Evolutionary conservation across 2,329 filamentous ascomycete species (phyloP).

Genomic region (Clarireedia homoeocarpa): DNA sequence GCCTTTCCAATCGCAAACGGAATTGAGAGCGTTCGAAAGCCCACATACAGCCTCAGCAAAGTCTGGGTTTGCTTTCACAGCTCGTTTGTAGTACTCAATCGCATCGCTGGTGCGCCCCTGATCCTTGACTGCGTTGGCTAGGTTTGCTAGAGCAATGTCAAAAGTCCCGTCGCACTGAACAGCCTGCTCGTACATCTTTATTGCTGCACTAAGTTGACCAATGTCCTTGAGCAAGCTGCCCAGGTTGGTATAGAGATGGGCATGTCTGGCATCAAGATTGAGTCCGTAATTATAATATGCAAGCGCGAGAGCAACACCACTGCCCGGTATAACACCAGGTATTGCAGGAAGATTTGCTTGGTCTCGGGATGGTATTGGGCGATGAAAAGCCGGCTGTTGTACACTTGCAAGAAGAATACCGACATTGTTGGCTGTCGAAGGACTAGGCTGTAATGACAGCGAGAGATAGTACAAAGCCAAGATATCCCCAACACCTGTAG

Average conservation of each 20-base stretch:
- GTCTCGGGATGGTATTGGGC: slow-evolving; percentile 26
- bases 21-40: slow-evolving; percentile 88
- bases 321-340: slow-evolving; percentile 76
- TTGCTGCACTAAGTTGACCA: slow-evolving; percentile 82
- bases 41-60: slow-evolving; percentile 97
- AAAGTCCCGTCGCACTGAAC: slow-evolving; percentile 90
- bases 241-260: slow-evolving; percentile 93
- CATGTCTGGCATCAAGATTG: slow-evolving; percentile 77
- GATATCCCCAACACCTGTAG: slow-evolving; percentile 81
- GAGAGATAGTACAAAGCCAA: slow-evolving; percentile 93
- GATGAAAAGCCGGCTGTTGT: slow-evolving; percentile 54
- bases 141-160: slow-evolving; percentile 91
- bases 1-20: slow-evolving; percentile 89
- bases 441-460: slow-evolving; percentile 86
- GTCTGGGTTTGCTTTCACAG: slow-evolving; percentile 84
- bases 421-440: slow-evolving; percentile 96
- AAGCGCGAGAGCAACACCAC: slow-evolving; percentile 78
- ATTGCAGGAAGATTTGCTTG: slow-evolving; percentile 40
- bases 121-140: slow-evolving; percentile 97
- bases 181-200: slow-evolving; percentile 94
- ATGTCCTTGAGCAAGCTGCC: slow-evolving; percentile 95
- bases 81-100: slow-evolving; percentile 83
- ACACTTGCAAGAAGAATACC: slow-evolving; percentile 94
- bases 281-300: slow-evolving; percentile 95
- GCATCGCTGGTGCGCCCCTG: slow-evolving; percentile 88